Evolutionary conservation across 768 basidiomycete species (phyloP).

Genomic region (Melanogaster broomeanus): DNA sequence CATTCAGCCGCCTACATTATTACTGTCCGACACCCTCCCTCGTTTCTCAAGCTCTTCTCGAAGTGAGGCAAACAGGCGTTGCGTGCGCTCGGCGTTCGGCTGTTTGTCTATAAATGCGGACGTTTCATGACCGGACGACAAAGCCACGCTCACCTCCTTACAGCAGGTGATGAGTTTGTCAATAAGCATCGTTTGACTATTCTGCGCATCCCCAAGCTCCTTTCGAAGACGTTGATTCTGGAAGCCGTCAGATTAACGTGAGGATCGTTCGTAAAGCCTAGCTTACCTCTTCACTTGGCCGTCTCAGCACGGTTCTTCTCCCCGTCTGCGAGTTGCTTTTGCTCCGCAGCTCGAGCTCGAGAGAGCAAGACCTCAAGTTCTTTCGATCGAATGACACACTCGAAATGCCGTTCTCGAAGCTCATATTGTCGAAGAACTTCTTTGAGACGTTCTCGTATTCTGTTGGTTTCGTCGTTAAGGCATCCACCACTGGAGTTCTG

Average conservation of each 20-base stretch:
- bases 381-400: slow-evolving; percentile 89
- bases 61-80: slow-evolving; percentile 76
- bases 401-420: slow-evolving; percentile 88
- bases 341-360: slow-evolving; percentile 84
- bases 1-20: slow-evolving; percentile 45
- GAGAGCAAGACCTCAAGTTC: slow-evolving; percentile 88
- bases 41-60: slow-evolving; percentile 84
- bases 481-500: background rate
- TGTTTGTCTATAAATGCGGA: slow-evolving; percentile 32
- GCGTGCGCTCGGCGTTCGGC: slow-evolving; percentile 83
- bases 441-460: slow-evolving; percentile 84
- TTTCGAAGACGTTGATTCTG: slow-evolving; percentile 71
- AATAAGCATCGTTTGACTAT: slow-evolving; percentile 75
- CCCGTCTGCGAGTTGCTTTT: slow-evolving; percentile 78
- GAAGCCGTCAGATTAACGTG: slow-evolving; percentile 8
- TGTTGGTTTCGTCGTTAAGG: slow-evolving; percentile 29
- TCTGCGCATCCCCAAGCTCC: slow-evolving; percentile 79
- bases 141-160: slow-evolving; percentile 66
- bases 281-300: slow-evolving; percentile 73
- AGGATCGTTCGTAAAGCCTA: slow-evolving; percentile 5
- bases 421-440: slow-evolving; percentile 87
- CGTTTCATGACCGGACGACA: slow-evolving; percentile 1
- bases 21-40: slow-evolving; percentile 47
- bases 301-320: slow-evolving; percentile 70
- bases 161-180: slow-evolving; percentile 85